Conservation (phyloP, 495 filamentous ascomycete genomes). For the Amniculicola lignicola region DNA sequence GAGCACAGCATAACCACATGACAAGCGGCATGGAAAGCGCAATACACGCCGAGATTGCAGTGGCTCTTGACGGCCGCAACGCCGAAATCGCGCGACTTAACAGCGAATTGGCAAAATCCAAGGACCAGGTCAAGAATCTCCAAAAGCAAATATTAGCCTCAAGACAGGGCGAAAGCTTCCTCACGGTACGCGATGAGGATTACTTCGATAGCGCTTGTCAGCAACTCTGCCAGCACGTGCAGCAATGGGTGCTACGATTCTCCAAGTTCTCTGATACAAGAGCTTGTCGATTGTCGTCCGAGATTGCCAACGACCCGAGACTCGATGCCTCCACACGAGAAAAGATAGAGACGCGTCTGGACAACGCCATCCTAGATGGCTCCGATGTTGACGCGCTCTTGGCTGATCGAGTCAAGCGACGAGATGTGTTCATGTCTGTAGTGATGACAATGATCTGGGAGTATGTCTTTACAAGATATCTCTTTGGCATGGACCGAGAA, state of each 20-base stretch:
- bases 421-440: conserved; percentile 94
- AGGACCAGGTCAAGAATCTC: conserved; percentile 73
- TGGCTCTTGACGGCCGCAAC: conserved; percentile 67
- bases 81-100: conserved; percentile 72
- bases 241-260: conserved; percentile 94
- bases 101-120: conserved; percentile 70
- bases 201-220: conserved; percentile 95
- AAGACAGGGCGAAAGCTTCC: conserved; percentile 61
- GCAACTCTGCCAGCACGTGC: conserved; percentile 86
- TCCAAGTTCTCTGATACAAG: conserved; percentile 91
- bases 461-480: conserved; percentile 92
- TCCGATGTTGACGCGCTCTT: conserved; percentile 84
- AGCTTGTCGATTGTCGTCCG: conserved; percentile 73
- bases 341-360: conserved; percentile 84
- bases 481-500: conserved; percentile 96
- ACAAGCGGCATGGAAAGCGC: conserved; percentile 61
- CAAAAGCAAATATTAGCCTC: conserved; percentile 77
- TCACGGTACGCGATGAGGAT: conserved; percentile 80
- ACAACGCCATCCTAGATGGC: conserved; percentile 90
- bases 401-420: conserved; percentile 75
- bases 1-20: conserved; percentile 56
- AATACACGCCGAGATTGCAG: conserved; percentile 59
- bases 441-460: conserved; percentile 99
- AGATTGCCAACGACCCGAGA: conserved; percentile 52
- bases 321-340: conserved; percentile 55